Base-by-base conservation (phyloP, 306 rosid genomes). In the Urtica urens region DNA sequence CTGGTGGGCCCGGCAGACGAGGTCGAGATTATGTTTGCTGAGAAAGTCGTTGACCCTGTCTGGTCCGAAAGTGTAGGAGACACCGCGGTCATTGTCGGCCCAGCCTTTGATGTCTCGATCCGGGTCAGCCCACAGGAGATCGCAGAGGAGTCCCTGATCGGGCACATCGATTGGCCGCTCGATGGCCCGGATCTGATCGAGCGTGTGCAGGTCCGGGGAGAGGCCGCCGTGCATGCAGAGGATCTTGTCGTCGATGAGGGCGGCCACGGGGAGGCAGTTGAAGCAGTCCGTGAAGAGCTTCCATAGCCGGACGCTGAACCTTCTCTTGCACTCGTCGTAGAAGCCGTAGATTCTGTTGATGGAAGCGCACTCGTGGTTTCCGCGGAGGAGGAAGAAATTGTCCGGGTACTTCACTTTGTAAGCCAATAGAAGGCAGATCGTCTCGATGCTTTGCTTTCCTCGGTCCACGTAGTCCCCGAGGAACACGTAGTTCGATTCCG, bases 61-160 rank as follows among this genome's bases (percentile, higher is more conserved):
- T 0, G 87, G 70, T 5, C 96, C 96, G 21, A 87, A 87, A 15
- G 96, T 87, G 51, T 68, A 83, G 26, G 96, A 87, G 35, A 87
- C 96, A 19, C 96, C 96, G 29, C 96, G 65, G 39, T 87, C 94
- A 44, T 87, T 87, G 61, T 83, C 96, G 2, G 81, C 96, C 96
- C 96, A 83, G 0, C 96, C 96, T 20, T 59, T 73, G 4, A 73
- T 65, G 28, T 83, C 76, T 29, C 59, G 38, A 10, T 87, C 94
- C 0, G 96, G 96, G 65, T 87, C 96, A 0, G 96, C 69, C 96
- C 94, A 87, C 35, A 87, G 85, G 7, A 87, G 75, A 45, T 87
- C 96, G 43, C 96, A 87, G 4, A 87, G 51, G 11, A 87, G 81
- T 0, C 96, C 96, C 37, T 83, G 93, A 29, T 87, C 96, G 0